Evolutionary conservation across 2,329 filamentous ascomycete species (phyloP), one percentile per base, ranked within the genome.

Genomic region (Nemania abortiva): DNA sequence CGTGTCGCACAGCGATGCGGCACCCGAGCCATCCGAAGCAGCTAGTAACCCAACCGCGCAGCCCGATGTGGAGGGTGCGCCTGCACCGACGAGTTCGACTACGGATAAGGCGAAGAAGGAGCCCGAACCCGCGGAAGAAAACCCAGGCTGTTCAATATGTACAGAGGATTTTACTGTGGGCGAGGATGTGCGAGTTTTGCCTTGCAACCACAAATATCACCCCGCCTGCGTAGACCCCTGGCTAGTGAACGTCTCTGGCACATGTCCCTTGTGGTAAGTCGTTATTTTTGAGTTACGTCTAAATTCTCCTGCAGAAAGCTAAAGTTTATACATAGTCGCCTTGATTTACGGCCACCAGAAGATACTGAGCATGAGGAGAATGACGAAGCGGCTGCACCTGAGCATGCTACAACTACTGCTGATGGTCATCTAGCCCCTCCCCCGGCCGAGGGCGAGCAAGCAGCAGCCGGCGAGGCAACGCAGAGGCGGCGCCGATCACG

Each of bases 171-270:
- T 92, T 74, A 85, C 78, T 2, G 84, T 89, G 20, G 90, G 90
- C 15, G 87, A 92, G 74, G 89, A 92, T 73, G 88, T 92, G 61
- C 85, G 90, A 53, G 88, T 92, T 1, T 79, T 92, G 49, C 90
- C 90, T 42, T 92, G 90, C 76, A 81, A 88, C 65, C 90, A 92
- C 78, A 89, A 90, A 71, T 92, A 89, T 74, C 90, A 92, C 74
- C 90, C 90, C 0, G 82, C 83, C 54, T 92, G 90, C 73, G 86
- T 92, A 65, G 90, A 92, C 73, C 90, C 90, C 3, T 92, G 90
- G 90, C 81, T 92, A 52, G 82, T 92, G 69, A 90, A 92, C 65
- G 87, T 92, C 11, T 91, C 89, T 11, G 90, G 90, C 68, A 92
- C 90, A 34, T 92, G 90, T 78, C 90, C 90, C 20, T 78, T 92